Percentiles rank a stretch among this genome's conserved stretches.
Evolutionary conservation across 257 asterid species (phyloP).

Genomic region (Thymus mandschuricus): DNA sequence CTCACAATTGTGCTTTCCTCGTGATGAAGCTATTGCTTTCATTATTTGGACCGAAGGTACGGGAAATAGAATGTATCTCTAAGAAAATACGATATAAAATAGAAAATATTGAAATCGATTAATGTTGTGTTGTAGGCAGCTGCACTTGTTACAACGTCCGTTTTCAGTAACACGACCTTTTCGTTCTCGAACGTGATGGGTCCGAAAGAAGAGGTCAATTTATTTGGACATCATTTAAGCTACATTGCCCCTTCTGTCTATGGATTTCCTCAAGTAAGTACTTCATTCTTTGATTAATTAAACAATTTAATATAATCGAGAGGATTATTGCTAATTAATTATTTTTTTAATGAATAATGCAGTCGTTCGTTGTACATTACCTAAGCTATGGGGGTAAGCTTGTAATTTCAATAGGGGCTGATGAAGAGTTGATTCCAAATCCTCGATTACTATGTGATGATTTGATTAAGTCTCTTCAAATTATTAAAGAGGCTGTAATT

Average conservation of each 20-base stretch:
- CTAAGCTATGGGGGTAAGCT: constrained; percentile 50
- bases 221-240: constrained; percentile 19
- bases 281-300: too few relatives aligned
- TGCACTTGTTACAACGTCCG: background rate
- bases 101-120: background rate
- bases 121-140: background rate
- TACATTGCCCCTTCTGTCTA: constrained; percentile 43
- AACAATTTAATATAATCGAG: too few relatives aligned
- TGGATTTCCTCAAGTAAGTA: constrained; percentile 46
- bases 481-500: constrained; percentile 35
- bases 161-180: constrained; percentile 1
- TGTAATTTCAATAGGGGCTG: constrained; percentile 42
- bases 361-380: constrained; percentile 42
- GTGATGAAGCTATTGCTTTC: constrained; percentile 25
- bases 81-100: background rate
- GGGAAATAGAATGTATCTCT: too few relatives aligned
- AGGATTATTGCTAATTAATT: background rate
- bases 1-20: constrained; percentile 28
- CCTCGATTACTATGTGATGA: constrained; percentile 53
- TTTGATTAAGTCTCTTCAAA: constrained; percentile 36
- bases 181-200: constrained; percentile 21
- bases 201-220: constrained; percentile 5
- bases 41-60: constrained; percentile 46
- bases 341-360: constrained; percentile 12
- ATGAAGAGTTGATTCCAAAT: constrained; percentile 47